Conservation (phyloP, 192 early-diverging fungal species). For the Coemansia sp. region DNA sequence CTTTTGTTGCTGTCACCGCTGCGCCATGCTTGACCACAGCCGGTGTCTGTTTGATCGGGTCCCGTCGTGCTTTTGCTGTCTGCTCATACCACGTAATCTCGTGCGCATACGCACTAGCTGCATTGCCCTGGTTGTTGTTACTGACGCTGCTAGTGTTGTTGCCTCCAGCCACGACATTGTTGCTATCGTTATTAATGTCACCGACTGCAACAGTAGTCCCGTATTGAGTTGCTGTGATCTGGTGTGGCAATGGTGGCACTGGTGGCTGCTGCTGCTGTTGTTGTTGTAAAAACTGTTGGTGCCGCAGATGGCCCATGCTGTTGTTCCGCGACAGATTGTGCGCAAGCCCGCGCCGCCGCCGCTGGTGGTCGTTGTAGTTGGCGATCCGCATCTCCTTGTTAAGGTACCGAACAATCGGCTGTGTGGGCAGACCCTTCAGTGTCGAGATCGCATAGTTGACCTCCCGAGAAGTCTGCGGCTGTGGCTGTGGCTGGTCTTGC, state of each 20-base stretch:
- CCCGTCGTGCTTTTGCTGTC: slow-evolving; percentile 7
- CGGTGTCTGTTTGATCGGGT: slow-evolving; percentile 17
- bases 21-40: slow-evolving; percentile 3
- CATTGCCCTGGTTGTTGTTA: not conserved
- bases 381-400: slow-evolving; percentile 44
- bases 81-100: not conserved
- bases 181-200: not conserved
- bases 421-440: slow-evolving; percentile 52
- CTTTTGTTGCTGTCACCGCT: not conserved
- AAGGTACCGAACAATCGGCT: slow-evolving; percentile 51
- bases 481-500: slow-evolving; percentile 8
- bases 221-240: slow-evolving; percentile 9
- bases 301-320: slow-evolving; percentile 40
- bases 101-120: not conserved
- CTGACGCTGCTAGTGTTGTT: not conserved
- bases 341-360: slow-evolving; percentile 37
- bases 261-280: slow-evolving; percentile 41
- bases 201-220: not conserved
- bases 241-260: slow-evolving; percentile 39
- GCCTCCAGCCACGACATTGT: not conserved
- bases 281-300: slow-evolving; percentile 18
- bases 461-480: slow-evolving; percentile 13
- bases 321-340: slow-evolving; percentile 47
- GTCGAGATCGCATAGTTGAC: slow-evolving; percentile 41
- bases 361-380: slow-evolving; percentile 19